Evolutionary conservation across 106 monocot species (phyloP), one percentile per base, ranked within the genome.

Genomic region (Allium fistulosum): DNA sequence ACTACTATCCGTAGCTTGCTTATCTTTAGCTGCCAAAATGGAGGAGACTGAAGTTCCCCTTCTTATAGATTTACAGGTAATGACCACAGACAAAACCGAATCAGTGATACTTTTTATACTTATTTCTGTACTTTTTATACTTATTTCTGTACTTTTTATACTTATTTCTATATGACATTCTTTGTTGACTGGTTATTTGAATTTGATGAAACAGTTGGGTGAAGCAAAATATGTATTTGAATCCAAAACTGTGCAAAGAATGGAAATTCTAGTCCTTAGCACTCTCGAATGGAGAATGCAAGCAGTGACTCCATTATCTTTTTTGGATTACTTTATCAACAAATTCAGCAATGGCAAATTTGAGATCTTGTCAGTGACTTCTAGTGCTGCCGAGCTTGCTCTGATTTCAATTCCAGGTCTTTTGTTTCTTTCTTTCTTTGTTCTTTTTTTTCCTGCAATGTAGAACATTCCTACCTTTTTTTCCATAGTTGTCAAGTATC

Each of bases 241-340:
- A 26, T 57, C 69, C 0, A 70, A 64, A 59, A 90, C 88, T 49
- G 79, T 96, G 58, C 79, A 72, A 11, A 76, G 88, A 59, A 96
- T 96, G 96, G 96, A 96, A 69, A 71, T 86, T 16, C 46, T 96
- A 3, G 86, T 96, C 15, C 91, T 96, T 37, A 76, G 82, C 18
- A 71, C 83, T 58, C 74, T 96, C 9, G 78, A 80, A 8, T 96
- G 96, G 96, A 71, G 96, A 79, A 88, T 88, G 96, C 85, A 91
- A 51, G 91, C 96, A 16, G 78, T 96, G 76, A 96, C 91, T 5
- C 96, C 96, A 17, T 84, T 96, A 80, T 81, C 81, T 26, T 96
- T 96, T 77, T 80, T 96, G 72, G 57, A 74, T 48, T 91, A 82
- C 85, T 96, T 96, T 75, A 71, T 86, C 55, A 37, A 37, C 37